These are phyloP conservation scores for Erodium texanum DNA, from an alignment of 441 rosid species.

Conservation along the genomic window DNA sequence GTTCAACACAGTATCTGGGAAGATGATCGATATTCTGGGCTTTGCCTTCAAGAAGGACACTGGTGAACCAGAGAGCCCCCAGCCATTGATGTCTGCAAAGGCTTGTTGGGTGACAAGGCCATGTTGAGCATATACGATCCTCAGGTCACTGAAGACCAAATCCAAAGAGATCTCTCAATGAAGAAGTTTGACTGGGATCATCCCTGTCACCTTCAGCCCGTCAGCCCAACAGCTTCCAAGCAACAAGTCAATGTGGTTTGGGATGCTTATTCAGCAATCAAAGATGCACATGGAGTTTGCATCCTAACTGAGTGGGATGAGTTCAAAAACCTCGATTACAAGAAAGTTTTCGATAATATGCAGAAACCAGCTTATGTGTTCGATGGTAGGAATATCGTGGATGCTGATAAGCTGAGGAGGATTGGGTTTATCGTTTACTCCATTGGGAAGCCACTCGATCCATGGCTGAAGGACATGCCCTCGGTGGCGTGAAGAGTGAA, in stretches of 20 bases:
- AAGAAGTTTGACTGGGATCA: conserved; percentile 95
- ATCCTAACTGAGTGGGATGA: conserved; percentile 96
- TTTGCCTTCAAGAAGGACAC: conserved; percentile 96
- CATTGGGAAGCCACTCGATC: conserved; percentile 59
- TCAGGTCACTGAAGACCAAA: conserved; percentile 85
- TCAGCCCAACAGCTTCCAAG: conserved; percentile 60
- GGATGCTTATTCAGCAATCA: conserved; percentile 82
- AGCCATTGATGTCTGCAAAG: conserved; percentile 93
- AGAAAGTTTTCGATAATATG: conserved; percentile 42
- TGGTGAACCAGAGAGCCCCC: conserved; percentile 94
- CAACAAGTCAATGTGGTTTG: conserved; percentile 56
- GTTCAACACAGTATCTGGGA: conserved; percentile 81
- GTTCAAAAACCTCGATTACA: conserved; percentile 55
- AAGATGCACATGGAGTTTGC: conserved; percentile 85
- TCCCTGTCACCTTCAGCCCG: conserved; percentile 82
- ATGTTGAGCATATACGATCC: conserved; percentile 82
- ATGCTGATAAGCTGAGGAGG: conserved; percentile 37
- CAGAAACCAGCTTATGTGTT: conserved; percentile 53
- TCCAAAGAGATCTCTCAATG: conserved; percentile 85
- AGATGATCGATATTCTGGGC: conserved; percentile 76
- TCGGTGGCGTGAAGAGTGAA: conserved; percentile 30
- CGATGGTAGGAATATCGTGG: conserved; percentile 45
- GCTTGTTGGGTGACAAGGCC: conserved; percentile 86
- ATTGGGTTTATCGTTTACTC: conserved; percentile 54
- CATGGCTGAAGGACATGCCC: conserved; percentile 57